Evolutionary conservation across 2,329 filamentous ascomycete genomes (phyloP).

Genomic region (Epichloe uncinata): DNA sequence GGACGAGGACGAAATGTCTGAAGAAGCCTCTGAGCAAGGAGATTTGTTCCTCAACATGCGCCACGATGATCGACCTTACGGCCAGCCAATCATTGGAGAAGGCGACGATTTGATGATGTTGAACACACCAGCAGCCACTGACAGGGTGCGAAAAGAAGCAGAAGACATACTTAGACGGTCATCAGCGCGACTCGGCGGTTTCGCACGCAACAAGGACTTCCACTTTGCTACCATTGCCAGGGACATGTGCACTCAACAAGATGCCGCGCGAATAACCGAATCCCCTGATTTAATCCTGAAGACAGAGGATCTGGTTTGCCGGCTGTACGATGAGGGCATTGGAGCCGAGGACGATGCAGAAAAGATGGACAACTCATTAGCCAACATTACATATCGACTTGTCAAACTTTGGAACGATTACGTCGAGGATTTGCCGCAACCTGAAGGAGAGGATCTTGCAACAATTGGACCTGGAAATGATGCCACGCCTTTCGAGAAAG

Average conservation of each 20-base stretch:
- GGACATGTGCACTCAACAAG: slow-evolving; percentile 45
- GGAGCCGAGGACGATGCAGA: slow-evolving; percentile 41
- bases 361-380: slow-evolving; percentile 41
- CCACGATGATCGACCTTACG: slow-evolving; percentile 26
- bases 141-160: slow-evolving; percentile 40
- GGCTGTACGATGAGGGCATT: slow-evolving; percentile 50
- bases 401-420: slow-evolving; percentile 43
- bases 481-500: slow-evolving; percentile 56
- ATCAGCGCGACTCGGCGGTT: slow-evolving; percentile 28
- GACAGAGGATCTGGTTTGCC: slow-evolving; percentile 58
- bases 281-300: slow-evolving; percentile 56
- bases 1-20: slow-evolving; percentile 24
- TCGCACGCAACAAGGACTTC: slow-evolving; percentile 38
- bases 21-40: slow-evolving; percentile 28
- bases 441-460: slow-evolving; percentile 39
- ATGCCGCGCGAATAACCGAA: slow-evolving; percentile 51
- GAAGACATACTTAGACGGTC: slow-evolving; percentile 43
- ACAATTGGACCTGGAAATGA: slow-evolving; percentile 53
- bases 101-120: slow-evolving; percentile 42
- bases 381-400: slow-evolving; percentile 38
- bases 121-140: slow-evolving; percentile 39
- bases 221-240: slow-evolving; percentile 60
- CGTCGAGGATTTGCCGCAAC: slow-evolving; percentile 32
- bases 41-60: slow-evolving; percentile 39
- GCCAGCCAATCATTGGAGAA: slow-evolving; percentile 27